These are phyloP conservation scores for Neofusicoccum parvum DNA, from an alignment of 2,329 filamentous ascomycete genomes.

Conservation along the genomic window DNA sequence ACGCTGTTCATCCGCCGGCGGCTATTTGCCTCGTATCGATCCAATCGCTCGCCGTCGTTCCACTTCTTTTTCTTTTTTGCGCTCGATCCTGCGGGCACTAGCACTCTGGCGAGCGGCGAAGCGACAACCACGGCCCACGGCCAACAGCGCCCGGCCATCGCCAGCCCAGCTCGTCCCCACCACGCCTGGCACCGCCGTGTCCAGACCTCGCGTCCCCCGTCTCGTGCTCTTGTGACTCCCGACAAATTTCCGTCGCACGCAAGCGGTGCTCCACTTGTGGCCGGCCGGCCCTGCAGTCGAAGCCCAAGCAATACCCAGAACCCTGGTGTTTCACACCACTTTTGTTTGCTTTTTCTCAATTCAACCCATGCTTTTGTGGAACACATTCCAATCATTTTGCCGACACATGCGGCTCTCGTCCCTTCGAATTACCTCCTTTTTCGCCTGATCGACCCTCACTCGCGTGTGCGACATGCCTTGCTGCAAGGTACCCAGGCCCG, in stretches of 20 bases:
- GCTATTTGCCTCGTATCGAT: conserved; percentile 1
- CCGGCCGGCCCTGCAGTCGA: not conserved
- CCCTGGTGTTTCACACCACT: conserved; percentile 5
- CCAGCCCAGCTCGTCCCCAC: not conserved
- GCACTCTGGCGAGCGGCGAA: not conserved
- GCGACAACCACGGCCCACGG: too few species aligned
- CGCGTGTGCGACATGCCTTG: not conserved
- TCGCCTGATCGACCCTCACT: not conserved
- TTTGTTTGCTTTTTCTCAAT: not conserved
- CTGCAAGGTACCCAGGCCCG: conserved; percentile 8
- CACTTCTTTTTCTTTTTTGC: not conserved
- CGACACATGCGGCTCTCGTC: conserved; percentile 4
- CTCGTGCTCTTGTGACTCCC: not conserved
- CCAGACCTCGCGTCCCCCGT: not conserved
- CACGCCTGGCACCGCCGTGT: not conserved
- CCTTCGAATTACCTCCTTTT: not conserved
- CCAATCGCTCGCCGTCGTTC: not conserved
- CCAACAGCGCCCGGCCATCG: not conserved
- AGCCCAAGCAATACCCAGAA: not conserved
- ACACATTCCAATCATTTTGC: not conserved
- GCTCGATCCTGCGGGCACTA: not conserved
- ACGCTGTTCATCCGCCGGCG: not conserved
- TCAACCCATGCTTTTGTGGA: not conserved
- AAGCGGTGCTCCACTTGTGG: not conserved
- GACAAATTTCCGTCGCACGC: not conserved